A percentile compares a stretch with the other conserved stretches of the same genome.
Evolutionary conservation across 1,284 basidiomycete species (phyloP).

Genomic region (Melampsora abietis-canadensis): DNA sequence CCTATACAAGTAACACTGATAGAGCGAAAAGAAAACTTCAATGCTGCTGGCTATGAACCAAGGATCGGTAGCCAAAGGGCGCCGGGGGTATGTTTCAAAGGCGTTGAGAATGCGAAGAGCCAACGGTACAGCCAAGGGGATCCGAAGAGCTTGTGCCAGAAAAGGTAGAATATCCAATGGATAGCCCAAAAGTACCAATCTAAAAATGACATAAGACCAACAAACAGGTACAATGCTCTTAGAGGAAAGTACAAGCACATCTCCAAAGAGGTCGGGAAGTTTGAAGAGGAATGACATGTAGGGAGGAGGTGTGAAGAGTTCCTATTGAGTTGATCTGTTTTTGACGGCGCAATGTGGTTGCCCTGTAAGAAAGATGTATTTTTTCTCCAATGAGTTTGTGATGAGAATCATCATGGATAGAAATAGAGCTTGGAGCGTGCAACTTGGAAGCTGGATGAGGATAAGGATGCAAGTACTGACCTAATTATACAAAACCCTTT

Average conservation of each 20-base stretch:
- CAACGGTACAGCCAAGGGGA: constrained; percentile 27
- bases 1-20: constrained; percentile 21
- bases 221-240: constrained; percentile 13
- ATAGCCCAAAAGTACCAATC: constrained; percentile 40
- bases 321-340: too few species aligned
- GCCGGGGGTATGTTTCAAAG: constrained; percentile 14
- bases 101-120: constrained; percentile 2
- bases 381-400: too few species aligned
- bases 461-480: too few species aligned
- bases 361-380: too few species aligned
- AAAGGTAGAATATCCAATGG: constrained; percentile 42
- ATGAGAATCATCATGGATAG: too few species aligned
- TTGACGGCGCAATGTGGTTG: too few species aligned
- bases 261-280: not conserved
- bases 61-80: constrained; percentile 29
- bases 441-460: too few species aligned
- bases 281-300: constrained; percentile 12
- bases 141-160: constrained; percentile 29
- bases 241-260: constrained; percentile 7
- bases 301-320: not conserved
- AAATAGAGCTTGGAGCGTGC: too few species aligned
- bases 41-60: constrained; percentile 21
- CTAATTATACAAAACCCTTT: too few species aligned
- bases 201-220: constrained; percentile 40
- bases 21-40: constrained; percentile 35